Base-by-base conservation (phyloP, 1,284 basidiomycete species). In the Apiotrichum gamsii region DNA sequence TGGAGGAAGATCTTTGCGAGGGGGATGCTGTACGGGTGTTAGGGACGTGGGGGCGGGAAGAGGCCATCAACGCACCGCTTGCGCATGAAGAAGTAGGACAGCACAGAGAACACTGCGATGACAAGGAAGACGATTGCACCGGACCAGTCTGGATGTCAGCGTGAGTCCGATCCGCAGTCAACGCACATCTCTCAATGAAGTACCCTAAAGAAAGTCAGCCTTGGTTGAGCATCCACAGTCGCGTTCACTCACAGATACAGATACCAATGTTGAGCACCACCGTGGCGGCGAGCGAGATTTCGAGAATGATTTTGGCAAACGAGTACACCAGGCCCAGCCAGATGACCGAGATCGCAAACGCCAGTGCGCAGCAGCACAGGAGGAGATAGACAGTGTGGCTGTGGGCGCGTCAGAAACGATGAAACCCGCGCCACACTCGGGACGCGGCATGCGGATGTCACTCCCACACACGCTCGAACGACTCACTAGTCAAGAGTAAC, bases 291-390 rank as follows among this genome's bases (percentile, higher is more conserved):
- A 90, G 77, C 0, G 85, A 85, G 41, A 89, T 78, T 61, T 89
- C 85, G 79, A 89, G 85, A 60, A 90, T 85, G 19, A 80, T 67
- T 55, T 76, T 82, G 42, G 89, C 90, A 69, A 90, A 90, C 3
- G 77, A 72, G 32, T 87, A 81, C 8, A 84, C 80, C 39, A 69
- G 63, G 23, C 55, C 44, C 9, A 72, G 49, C 55, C 64, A 72
- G 3, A 66, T 10, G 16, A 58, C 57, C 15, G 69, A 61, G 10
- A 84, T 77, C 14, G 82, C 64, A 15, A 85, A 67, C 3, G 79
- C 82, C 20, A 80, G 75, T 6, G 75, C 84, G 13, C 80, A 80
- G 45, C 82, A 78, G 37, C 85, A 69, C 34, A 85, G 76, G 34
- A 90, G 77, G 29, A 91, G 78, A 64, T 85, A 84, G 8, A 79